These are phyloP conservation scores for Azolla pinnata DNA, from an alignment of 75 land plant genomes.

Conservation along the genomic window DNA sequence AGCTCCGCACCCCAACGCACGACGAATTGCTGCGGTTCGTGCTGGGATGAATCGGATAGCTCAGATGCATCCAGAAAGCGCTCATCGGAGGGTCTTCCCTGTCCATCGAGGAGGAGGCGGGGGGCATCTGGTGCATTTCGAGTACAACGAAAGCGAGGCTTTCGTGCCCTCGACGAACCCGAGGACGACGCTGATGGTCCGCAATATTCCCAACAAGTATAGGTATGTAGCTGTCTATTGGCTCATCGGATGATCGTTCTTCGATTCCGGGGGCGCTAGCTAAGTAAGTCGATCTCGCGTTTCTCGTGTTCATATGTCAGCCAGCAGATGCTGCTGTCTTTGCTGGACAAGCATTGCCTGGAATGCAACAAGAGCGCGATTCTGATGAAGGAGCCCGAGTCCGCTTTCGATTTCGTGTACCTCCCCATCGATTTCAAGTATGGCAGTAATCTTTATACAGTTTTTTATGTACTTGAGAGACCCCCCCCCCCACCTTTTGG, in stretches of 20 bases:
- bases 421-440: constrained; percentile 70
- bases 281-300: background rate
- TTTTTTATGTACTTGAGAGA: background rate
- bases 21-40: no score
- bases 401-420: constrained; percentile 63
- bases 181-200: constrained; percentile 35
- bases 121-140: no score
- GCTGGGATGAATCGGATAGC: no score
- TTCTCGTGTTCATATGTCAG: constrained; percentile 3
- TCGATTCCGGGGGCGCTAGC: background rate
- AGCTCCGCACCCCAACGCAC: no score
- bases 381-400: constrained; percentile 14
- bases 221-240: constrained; percentile 10
- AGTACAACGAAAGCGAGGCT: constrained; percentile 12
- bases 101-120: no score
- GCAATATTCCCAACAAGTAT: constrained; percentile 40
- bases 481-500: no score
- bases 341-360: constrained; percentile 46
- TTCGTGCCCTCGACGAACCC: constrained; percentile 5
- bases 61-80: no score
- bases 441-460: background rate
- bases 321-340: constrained; percentile 20
- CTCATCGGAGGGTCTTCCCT: no score
- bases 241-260: background rate
- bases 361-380: constrained; percentile 17